Percentiles rank a stretch among this genome's conserved stretches.
phyloP scores from a whole-genome alignment of 257 asterid genomes.

The Salvia splendens region DNA sequence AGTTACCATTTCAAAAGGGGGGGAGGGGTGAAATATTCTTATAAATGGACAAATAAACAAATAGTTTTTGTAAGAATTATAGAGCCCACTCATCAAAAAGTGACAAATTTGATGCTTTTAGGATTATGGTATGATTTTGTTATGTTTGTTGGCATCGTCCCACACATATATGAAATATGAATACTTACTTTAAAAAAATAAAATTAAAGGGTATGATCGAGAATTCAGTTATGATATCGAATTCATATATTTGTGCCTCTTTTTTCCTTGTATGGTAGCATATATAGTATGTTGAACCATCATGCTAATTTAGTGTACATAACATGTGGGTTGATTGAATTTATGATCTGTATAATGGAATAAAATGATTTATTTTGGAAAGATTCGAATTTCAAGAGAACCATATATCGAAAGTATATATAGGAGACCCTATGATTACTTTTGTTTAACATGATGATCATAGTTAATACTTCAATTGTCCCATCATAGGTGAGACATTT shows the following conservation, averaged over 20 bases:
- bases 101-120: constrained; percentile 13
- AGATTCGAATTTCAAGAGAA: not conserved
- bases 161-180: constrained; percentile 8
- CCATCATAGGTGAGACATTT: too few relatives aligned
- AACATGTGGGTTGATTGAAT: not conserved
- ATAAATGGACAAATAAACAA: constrained; percentile 18
- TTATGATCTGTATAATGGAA: not conserved
- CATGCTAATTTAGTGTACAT: too few relatives aligned
- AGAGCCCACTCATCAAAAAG: constrained; percentile 23
- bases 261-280: not conserved
- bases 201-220: not conserved
- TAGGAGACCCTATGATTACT: not conserved
- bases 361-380: not conserved
- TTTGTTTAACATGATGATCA: not conserved
- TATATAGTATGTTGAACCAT: too few relatives aligned
- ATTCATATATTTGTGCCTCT: not conserved
- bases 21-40: constrained; percentile 8
- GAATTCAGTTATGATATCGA: not conserved
- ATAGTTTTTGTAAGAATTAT: constrained; percentile 13
- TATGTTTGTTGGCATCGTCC: constrained; percentile 2
- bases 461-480: too few relatives aligned
- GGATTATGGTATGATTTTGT: constrained; percentile 7
- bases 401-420: too few relatives aligned
- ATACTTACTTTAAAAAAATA: not conserved
- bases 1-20: not conserved